Conservation (phyloP, 768 basidiomycete genomes). For the Amanita muscaria region DNA sequence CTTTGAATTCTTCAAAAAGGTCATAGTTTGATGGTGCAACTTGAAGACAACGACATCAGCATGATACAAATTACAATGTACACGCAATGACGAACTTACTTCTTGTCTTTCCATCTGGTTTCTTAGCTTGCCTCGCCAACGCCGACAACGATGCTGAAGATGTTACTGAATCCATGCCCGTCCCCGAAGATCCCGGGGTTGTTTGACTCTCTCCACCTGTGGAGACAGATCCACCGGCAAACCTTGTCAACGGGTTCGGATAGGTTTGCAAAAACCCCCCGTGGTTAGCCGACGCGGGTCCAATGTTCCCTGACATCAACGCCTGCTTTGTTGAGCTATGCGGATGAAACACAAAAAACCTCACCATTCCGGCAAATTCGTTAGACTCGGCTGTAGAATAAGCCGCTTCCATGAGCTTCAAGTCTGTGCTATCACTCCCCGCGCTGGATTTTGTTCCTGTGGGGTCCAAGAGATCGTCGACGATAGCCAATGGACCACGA, state of each 20-base stretch:
- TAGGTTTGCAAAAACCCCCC: slow-evolving; percentile 49
- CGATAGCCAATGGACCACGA: slow-evolving; percentile 49
- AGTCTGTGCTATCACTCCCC: slow-evolving; percentile 12
- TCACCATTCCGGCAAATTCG: slow-evolving; percentile 15
- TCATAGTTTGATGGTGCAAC: too few relatives aligned
- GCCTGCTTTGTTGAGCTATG: not conserved
- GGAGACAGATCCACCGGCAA: slow-evolving; percentile 20
- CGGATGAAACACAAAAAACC: not conserved
- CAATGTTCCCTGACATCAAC: not conserved
- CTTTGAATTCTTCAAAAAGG: too few relatives aligned
- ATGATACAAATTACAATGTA: too few relatives aligned
- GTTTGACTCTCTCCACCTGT: slow-evolving; percentile 15
- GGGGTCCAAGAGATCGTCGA: slow-evolving; percentile 49
- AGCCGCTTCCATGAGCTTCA: slow-evolving; percentile 15
- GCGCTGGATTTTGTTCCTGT: slow-evolving; percentile 9
- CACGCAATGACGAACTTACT: too few relatives aligned
- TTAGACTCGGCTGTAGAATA: slow-evolving; percentile 7
- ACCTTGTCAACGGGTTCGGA: slow-evolving; percentile 47
- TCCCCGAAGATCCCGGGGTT: not conserved
- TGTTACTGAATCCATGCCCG: not conserved
- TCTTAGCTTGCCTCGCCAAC: too few relatives aligned
- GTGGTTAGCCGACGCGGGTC: slow-evolving; percentile 15
- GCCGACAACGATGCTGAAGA: not conserved
- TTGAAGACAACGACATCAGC: too few relatives aligned
- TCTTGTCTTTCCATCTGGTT: too few relatives aligned